Percentiles rank a stretch among this genome's conserved stretches.
Conservation (phyloP, 1,284 basidiomycete genomes). For the Ganoderma lucidum region DNA sequence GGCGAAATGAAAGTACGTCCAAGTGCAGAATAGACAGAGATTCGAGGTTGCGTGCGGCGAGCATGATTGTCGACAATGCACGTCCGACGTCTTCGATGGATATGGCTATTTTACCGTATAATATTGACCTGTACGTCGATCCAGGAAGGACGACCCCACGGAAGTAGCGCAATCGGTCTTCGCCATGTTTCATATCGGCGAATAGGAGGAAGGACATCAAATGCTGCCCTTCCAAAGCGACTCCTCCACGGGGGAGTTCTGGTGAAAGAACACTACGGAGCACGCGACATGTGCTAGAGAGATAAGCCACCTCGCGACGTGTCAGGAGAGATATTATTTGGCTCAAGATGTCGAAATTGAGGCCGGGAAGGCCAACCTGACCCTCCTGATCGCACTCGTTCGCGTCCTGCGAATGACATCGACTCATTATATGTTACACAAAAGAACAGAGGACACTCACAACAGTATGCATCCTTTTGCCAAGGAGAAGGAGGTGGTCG, state of each 20-base stretch:
- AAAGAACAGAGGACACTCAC: no score
- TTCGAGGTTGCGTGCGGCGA: background rate
- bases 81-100: background rate
- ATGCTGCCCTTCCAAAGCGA: background rate
- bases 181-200: background rate
- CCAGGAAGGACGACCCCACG: background rate
- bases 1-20: background rate
- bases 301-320: background rate
- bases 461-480: no score
- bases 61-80: background rate
- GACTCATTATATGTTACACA: no score
- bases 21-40: background rate
- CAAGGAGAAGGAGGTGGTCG: no score
- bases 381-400: background rate
- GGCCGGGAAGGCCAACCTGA: background rate
- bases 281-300: background rate
- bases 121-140: background rate
- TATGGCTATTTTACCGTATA: background rate
- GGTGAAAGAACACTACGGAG: background rate
- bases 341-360: constrained; percentile 1
- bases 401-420: background rate
- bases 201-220: background rate
- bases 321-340: background rate
- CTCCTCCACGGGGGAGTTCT: background rate
- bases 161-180: background rate